Evolutionary conservation across 2,329 filamentous ascomycete species (phyloP), one percentile per base, ranked within the genome.

Genomic region (Knoxdaviesia proteae): DNA sequence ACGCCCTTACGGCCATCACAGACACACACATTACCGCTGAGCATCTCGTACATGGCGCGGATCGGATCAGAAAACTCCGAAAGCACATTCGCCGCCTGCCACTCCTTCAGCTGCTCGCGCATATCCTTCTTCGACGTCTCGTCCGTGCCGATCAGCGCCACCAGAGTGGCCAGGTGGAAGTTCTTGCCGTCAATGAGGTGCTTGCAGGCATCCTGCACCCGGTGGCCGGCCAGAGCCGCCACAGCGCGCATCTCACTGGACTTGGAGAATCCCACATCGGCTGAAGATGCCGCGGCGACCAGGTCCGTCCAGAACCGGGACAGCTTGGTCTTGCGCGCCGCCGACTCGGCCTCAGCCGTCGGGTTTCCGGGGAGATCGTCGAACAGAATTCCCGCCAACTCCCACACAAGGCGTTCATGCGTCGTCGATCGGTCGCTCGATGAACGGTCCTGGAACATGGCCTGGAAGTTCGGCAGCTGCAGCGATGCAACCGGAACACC

Each of bases 1-100:
- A 72, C 77, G 3, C 67, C 68, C 49, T 75, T 79, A 53, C 80
- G 78, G 7, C 88, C 90, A 49, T 86, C 74, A 46, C 83, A 87
- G 32, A 78, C 72, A 48, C 83, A 79, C n/a, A 84, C 77, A 49
- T 94, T 90, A 35, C 92, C 90, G 32, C 84, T 75, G 7, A 94
- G 65, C 32, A 98, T 69, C 57, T 93, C 84, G 55, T 94, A 98
- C 34, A 98, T 67, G 6, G 87, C 80, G 43, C 90, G 79, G 38
- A 94, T 74, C 1, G 84, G 68, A 49, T 90, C 79, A 10, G 74
- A 77, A 58, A 98, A 86, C 56, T 98, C 92, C 1, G 84, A 83
- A 11, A 93, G 71, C 39, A 88, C 74, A 53, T 86, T 84, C 34
- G 83, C 75, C 32, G 82, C 72, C 34, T 78, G 75, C 90, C 90